Percentiles rank a stretch among this genome's conserved stretches.
Evolutionary conservation across 495 filamentous ascomycete genomes (phyloP).

Genomic region (Lasiosphaeria miniovina): DNA sequence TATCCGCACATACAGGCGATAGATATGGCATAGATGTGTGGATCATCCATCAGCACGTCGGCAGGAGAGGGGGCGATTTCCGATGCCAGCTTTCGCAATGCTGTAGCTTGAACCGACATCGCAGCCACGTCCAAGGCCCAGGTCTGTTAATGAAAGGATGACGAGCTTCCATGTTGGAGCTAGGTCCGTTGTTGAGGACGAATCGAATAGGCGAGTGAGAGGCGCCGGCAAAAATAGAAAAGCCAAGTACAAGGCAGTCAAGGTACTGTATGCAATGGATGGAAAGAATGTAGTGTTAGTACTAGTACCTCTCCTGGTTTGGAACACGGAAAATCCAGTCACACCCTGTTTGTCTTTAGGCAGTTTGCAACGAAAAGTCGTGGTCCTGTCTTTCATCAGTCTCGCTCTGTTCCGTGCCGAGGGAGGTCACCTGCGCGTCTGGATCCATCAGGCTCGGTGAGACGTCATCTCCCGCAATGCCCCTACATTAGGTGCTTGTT

Average conservation of each 20-base stretch:
- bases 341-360: not conserved
- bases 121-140: not conserved
- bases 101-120: not conserved
- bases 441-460: conserved; percentile 16
- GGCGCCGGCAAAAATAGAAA: not conserved
- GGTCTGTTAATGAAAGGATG: no score
- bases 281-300: not conserved
- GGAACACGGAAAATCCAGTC: not conserved
- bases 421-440: not conserved
- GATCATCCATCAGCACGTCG: not conserved
- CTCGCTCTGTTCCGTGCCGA: not conserved
- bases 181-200: not conserved
- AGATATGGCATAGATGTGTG: not conserved
- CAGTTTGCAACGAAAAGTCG: not conserved
- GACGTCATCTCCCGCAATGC: conserved; percentile 17
- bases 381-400: not conserved
- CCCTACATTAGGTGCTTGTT: not conserved
- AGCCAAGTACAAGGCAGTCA: no score
- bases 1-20: not conserved
- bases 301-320: not conserved
- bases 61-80: not conserved
- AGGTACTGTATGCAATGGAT: no score
- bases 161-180: not conserved
- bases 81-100: not conserved
- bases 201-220: not conserved